Percentiles rank a stretch among this genome's conserved stretches.
Conservation (phyloP, 495 filamentous ascomycete species). For the Penicillium bovifimosum region DNA sequence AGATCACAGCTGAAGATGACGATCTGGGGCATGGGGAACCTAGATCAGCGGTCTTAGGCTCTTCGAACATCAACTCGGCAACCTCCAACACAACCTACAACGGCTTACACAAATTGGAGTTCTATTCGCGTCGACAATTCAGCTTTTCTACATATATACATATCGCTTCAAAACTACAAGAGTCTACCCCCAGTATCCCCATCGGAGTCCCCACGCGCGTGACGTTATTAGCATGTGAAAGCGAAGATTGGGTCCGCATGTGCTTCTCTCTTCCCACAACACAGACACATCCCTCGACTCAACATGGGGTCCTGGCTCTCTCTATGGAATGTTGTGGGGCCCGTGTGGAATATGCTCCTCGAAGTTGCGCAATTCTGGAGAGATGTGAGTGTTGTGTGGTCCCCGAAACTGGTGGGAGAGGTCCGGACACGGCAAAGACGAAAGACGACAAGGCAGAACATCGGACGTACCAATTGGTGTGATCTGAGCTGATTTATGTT, state of each 20-base stretch:
- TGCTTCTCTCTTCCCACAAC: conserved; percentile 2
- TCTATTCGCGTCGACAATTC: too few species aligned
- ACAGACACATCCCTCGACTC: conserved; percentile 2
- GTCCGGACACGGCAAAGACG: not conserved
- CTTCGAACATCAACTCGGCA: not conserved
- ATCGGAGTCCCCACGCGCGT: conserved; percentile 4
- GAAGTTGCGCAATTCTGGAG: conserved; percentile 64
- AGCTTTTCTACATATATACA: too few species aligned
- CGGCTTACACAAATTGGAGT: too few species aligned
- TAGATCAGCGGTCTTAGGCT: not conserved
- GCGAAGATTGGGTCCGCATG: conserved; percentile 5
- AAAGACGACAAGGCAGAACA: not conserved
- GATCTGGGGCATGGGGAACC: not conserved
- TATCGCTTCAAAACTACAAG: not conserved
- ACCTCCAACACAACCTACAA: not conserved
- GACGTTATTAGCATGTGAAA: conserved; percentile 39
- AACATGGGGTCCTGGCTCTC: conserved; percentile 20
- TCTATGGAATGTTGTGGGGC: conserved; percentile 34
- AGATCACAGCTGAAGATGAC: not conserved
- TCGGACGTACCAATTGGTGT: not conserved
- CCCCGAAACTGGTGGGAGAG: not conserved
- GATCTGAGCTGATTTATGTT: not conserved
- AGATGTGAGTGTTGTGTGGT: conserved; percentile 39
- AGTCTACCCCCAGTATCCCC: not conserved
- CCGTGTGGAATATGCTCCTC: conserved; percentile 50